Evolutionary conservation across 192 early-diverging fungal species (phyloP).

Genomic region (Mortierella antarctica): DNA sequence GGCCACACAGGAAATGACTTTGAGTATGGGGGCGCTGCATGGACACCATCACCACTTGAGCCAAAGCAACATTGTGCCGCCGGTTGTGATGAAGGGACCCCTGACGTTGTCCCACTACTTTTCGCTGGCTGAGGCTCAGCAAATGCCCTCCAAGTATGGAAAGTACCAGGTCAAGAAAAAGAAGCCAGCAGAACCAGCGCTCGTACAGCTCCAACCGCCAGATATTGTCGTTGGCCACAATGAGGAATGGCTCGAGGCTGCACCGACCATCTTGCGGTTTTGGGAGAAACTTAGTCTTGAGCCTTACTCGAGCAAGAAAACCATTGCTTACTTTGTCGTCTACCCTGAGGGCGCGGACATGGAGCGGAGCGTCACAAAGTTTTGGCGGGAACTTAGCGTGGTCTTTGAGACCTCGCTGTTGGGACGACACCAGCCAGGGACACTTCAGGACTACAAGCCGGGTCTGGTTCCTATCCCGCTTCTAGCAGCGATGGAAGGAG

Average conservation of each 20-base stretch:
- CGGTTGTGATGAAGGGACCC: constrained; percentile 48
- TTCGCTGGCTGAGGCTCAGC: constrained; percentile 55
- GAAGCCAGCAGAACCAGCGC: constrained; percentile 56
- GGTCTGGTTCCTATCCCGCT: constrained; percentile 59
- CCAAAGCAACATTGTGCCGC: constrained; percentile 58
- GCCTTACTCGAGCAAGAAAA: constrained; percentile 63
- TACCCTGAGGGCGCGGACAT: constrained; percentile 58
- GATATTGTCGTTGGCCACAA: constrained; percentile 64
- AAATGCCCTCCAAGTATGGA: constrained; percentile 64
- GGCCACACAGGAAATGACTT: constrained; percentile 39
- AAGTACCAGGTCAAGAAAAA: constrained; percentile 65
- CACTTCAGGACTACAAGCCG: constrained; percentile 47
- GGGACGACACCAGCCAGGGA: constrained; percentile 58
- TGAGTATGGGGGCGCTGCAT: constrained; percentile 46
- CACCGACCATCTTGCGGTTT: constrained; percentile 61
- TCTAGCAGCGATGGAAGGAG: constrained; percentile 41
- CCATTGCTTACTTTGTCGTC: constrained; percentile 63
- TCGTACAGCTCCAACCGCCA: constrained; percentile 55
- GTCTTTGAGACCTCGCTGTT: constrained; percentile 62
- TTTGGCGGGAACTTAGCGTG: constrained; percentile 59
- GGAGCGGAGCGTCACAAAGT: constrained; percentile 40
- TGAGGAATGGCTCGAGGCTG: constrained; percentile 62
- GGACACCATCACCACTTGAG: constrained; percentile 53
- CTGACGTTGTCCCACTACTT: constrained; percentile 32
- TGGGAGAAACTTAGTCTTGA: constrained; percentile 69